phyloP scores from a whole-genome alignment of 2,329 filamentous ascomycete genomes.

The Ramichloridium luteum region DNA sequence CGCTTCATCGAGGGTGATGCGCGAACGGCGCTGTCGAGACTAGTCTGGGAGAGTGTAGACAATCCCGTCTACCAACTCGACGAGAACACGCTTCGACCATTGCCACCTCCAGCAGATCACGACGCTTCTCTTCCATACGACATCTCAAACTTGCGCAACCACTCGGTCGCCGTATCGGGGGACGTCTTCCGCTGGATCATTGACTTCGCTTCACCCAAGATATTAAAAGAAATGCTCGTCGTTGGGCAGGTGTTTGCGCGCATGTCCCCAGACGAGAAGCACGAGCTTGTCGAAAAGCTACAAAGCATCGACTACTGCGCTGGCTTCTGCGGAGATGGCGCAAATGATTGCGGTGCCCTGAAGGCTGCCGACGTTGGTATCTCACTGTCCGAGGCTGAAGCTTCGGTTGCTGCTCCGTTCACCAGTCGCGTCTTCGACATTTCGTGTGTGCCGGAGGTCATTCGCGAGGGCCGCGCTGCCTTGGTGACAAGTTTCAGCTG shows the following conservation, averaged over 20 bases:
- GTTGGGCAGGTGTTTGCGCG: slow-evolving; percentile 87
- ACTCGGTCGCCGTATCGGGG: slow-evolving; percentile 77
- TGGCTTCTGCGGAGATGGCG: slow-evolving; percentile 93
- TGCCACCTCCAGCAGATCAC: slow-evolving; percentile 54
- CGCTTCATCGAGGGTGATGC: slow-evolving; percentile 72
- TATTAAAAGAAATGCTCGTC: slow-evolving; percentile 78
- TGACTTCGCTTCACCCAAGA: slow-evolving; percentile 72
- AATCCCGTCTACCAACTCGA: slow-evolving; percentile 68
- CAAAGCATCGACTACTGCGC: slow-evolving; percentile 92
- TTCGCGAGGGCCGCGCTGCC: slow-evolving; percentile 82
- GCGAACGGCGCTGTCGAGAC: slow-evolving; percentile 57
- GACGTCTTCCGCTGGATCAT: slow-evolving; percentile 96
- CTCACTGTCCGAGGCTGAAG: slow-evolving; percentile 91
- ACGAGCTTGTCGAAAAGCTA: slow-evolving; percentile 91
- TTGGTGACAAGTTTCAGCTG: slow-evolving; percentile 98
- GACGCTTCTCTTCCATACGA: slow-evolving; percentile 81
- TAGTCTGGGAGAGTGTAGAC: slow-evolving; percentile 93
- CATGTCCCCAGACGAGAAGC: slow-evolving; percentile 98
- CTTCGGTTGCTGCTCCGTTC: slow-evolving; percentile 94
- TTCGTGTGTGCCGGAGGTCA: slow-evolving; percentile 84
- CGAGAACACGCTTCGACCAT: slow-evolving; percentile 66
- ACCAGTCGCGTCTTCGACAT: slow-evolving; percentile 95
- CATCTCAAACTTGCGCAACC: slow-evolving; percentile 68
- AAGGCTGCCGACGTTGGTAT: slow-evolving; percentile 97
- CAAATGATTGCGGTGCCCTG: slow-evolving; percentile 91